Conservation (phyloP, 2,329 filamentous ascomycete species). For the Colletotrichum zoysiae region DNA sequence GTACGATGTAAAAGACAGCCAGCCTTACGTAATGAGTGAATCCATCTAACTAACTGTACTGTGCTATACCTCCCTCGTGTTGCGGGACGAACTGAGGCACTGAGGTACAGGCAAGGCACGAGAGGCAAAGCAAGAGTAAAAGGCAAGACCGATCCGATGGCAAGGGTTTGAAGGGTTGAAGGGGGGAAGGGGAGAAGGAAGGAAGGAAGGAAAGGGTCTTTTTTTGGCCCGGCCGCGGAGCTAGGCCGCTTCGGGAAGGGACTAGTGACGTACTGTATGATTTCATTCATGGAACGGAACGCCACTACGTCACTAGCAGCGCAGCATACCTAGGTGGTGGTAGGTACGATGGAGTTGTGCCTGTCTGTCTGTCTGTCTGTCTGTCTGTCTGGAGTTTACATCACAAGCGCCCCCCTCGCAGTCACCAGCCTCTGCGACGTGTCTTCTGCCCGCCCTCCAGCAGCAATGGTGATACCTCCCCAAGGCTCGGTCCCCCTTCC, state of each 20-base stretch:
- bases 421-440: not conserved
- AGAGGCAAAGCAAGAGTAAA: constrained; percentile 8
- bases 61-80: no score
- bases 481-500: constrained; percentile 29
- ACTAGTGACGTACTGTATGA: constrained; percentile 33
- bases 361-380: no score
- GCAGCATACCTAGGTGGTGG: no score
- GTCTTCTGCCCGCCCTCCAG: not conserved
- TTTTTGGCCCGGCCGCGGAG: constrained; percentile 12
- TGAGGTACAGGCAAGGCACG: not conserved
- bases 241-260: constrained; percentile 26
- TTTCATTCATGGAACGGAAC: constrained; percentile 36
- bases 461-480: not conserved
- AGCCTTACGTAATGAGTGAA: no score
- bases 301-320: constrained; percentile 28
- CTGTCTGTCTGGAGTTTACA: not conserved
- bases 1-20: no score
- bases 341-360: no score
- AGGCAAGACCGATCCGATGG: not conserved
- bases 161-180: no score
- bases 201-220: constrained; percentile 29
- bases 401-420: constrained; percentile 10
- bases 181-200: no score
- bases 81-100: no score
- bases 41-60: no score